phyloP scores from a whole-genome alignment of 495 filamentous ascomycete species.

The Penicillium tannophilum region DNA sequence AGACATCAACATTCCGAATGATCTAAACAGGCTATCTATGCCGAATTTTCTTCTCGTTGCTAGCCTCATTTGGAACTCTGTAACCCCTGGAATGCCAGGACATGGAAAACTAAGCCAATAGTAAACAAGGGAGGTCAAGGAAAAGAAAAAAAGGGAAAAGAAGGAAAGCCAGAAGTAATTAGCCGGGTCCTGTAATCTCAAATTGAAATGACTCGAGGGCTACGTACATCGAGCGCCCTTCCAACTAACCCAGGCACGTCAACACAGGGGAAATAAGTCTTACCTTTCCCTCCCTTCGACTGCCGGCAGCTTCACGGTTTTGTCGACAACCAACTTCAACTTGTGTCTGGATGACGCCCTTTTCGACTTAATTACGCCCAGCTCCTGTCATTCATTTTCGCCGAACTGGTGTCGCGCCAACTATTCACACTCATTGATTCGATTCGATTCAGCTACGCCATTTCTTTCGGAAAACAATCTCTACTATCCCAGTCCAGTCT shows the following conservation, averaged over 20 bases:
- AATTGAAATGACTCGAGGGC: conserved; percentile 1
- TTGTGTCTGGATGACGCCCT: neutral
- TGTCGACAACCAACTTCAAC: conserved; percentile 6
- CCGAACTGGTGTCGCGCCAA: neutral
- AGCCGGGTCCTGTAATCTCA: conserved; percentile 2
- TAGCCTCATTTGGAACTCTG: conserved; percentile 3
- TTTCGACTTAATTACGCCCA: conserved; percentile 16
- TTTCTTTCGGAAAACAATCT: conserved; percentile 2
- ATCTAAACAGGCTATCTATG: neutral
- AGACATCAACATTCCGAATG: neutral
- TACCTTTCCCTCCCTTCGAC: neutral
- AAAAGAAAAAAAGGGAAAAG: neutral
- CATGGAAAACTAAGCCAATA: neutral
- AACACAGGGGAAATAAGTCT: conserved; percentile 5
- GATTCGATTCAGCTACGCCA: neutral
- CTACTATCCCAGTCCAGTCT: neutral
- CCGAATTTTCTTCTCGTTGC: neutral
- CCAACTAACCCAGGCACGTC: neutral
- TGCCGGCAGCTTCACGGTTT: neutral
- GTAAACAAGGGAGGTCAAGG: neutral
- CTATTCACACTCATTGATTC: conserved; percentile 12
- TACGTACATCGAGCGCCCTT: neutral
- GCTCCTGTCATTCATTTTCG: conserved; percentile 27
- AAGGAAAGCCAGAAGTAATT: neutral
- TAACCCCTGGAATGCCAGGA: conserved; percentile 20